Conservation (phyloP, 2,329 filamentous ascomycete species). For the Alternaria angustiovoidea region DNA sequence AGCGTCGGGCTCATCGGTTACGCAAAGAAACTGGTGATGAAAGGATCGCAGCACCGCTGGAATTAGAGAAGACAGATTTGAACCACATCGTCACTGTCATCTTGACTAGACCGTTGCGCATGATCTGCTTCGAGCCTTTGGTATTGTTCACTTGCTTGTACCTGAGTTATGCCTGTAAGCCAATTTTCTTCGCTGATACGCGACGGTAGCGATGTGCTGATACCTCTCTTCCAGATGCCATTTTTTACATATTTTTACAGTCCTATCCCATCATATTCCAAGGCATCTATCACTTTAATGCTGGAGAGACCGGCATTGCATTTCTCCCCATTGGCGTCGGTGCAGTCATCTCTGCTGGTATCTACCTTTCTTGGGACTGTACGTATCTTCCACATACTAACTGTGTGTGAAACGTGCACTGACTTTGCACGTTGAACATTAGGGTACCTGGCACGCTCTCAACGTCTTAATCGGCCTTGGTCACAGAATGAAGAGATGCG, state of each 20-base stretch:
- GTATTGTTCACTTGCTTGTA: conserved; percentile 76
- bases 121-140: conserved; percentile 78
- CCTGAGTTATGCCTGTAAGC: conserved; percentile 66
- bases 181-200: neutral
- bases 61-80: conserved; percentile 67
- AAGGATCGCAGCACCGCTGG: conserved; percentile 66
- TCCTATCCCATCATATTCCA: conserved; percentile 74
- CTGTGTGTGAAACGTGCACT: neutral
- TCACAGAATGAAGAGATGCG: conserved; percentile 70
- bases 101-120: conserved; percentile 73
- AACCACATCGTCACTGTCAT: conserved; percentile 72
- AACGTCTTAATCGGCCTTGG: conserved; percentile 62
- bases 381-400: neutral
- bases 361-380: conserved; percentile 72
- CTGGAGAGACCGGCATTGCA: conserved; percentile 70
- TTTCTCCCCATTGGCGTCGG: conserved; percentile 75
- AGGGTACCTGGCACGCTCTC: conserved; percentile 61
- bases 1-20: conserved; percentile 63
- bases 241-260: conserved; percentile 79
- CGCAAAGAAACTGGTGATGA: conserved; percentile 63
- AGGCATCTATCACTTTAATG: conserved; percentile 68
- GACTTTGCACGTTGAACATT: neutral
- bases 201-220: neutral
- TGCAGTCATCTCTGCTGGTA: conserved; percentile 63
- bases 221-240: conserved; percentile 47